Evolutionary conservation across 148 eudicot genomes (phyloP).

Genomic region (Spergularia bocconei): DNA sequence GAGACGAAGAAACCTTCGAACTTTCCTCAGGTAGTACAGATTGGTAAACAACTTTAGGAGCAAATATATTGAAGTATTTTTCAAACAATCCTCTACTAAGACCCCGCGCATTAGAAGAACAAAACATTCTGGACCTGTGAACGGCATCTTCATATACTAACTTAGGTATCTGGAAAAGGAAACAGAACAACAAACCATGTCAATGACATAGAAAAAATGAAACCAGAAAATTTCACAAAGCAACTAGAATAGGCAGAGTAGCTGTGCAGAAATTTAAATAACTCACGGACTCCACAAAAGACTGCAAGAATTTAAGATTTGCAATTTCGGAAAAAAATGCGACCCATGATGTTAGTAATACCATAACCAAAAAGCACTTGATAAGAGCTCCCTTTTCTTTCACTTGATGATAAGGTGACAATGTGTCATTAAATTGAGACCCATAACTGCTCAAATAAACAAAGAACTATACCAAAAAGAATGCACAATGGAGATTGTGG

Average conservation of each 20-base stretch:
- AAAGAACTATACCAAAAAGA: constrained; percentile 3
- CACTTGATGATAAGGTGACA: constrained; percentile 10
- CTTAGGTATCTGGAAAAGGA: constrained; percentile 64
- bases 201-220: not conserved
- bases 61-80: constrained; percentile 71
- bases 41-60: constrained; percentile 52
- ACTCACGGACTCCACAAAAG: not conserved
- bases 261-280: not conserved
- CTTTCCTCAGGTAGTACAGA: constrained; percentile 47
- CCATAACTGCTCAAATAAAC: not conserved
- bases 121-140: constrained; percentile 35
- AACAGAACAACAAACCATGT: not conserved
- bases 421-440: not conserved
- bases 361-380: not conserved
- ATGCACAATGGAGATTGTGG: constrained; percentile 2
- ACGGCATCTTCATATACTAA: constrained; percentile 64
- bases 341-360: not conserved
- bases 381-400: too few relatives aligned
- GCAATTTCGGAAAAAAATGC: not conserved
- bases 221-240: not conserved
- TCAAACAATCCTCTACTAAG: constrained; percentile 54
- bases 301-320: not conserved
- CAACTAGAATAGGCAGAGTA: not conserved
- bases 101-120: constrained; percentile 43
- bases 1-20: constrained; percentile 26